Base-by-base conservation (phyloP, 805 yeast genomes). In the Candida golubevii region DNA sequence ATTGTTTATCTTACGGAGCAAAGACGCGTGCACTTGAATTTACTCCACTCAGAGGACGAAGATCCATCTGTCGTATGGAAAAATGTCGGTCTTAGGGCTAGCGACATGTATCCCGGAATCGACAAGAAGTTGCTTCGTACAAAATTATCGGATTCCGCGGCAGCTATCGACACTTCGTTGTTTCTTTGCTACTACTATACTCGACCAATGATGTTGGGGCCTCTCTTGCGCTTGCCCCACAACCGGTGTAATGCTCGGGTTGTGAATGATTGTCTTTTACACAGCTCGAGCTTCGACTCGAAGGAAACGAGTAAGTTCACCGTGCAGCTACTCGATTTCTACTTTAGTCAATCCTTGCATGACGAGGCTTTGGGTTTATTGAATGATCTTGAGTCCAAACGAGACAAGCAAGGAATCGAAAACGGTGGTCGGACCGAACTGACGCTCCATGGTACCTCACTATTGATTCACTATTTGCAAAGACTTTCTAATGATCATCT, bases 271-370 rank as follows among this genome's bases (percentile, higher is more conserved):
- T 73, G 77, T 40, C 72, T 88, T 27, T 60, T 72, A 9, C 57
- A 65, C 4, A 66, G 73, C 44, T 34, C 62, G 10, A 60, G 59
- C 35, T 36, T 47, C 3, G 65, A 62, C 26, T 48, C 52, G 14
- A 49, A 48, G 33, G 50, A 48, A 38, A 54, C 55, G 32, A 59
- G 59, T 39, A 65, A 70, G 3, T 74, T 78, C 57, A 77, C 78
- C 53, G 75, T 76, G 29, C 97, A 88, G 54, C 68, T 90, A 35
- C 74, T 88, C 8, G 95, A 86, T 56, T 90, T 87, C 57, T 87
- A 84, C 54, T 81, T 69, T 52, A 78, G 83, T n/a, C 69, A 83
- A 41, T 59, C 65, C 1, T 58, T 76, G 38, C 96, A 88, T 61
- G 66, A 68, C 7, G 79, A 82, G 41, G 95, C 97, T 0, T 65